Conservation (phyloP, 495 filamentous ascomycete species). For the Hyaloscypha variabilis region DNA sequence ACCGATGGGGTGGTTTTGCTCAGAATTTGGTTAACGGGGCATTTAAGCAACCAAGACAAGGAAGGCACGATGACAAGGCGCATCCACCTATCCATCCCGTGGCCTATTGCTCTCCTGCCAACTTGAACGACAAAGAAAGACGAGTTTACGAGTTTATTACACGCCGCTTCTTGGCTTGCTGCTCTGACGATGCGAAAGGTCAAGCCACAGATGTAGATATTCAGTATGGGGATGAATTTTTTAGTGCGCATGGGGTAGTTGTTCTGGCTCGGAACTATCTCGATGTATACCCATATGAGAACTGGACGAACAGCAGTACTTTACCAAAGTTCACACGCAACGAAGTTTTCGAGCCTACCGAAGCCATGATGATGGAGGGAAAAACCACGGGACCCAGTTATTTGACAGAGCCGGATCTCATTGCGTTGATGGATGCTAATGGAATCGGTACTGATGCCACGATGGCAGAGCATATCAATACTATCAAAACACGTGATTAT, state of each 20-base stretch:
- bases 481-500: conserved; percentile 88
- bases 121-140: conserved; percentile 64
- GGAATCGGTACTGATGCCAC: conserved; percentile 98
- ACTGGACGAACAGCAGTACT: conserved; percentile 85
- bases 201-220: conserved; percentile 83
- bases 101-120: conserved; percentile 66
- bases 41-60: conserved; percentile 80
- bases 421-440: conserved; percentile 97
- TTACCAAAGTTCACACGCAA: conserved; percentile 77
- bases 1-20: conserved; percentile 81
- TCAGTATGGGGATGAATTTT: conserved; percentile 79
- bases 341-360: conserved; percentile 84
- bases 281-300: conserved; percentile 94
- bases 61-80: conserved; percentile 90
- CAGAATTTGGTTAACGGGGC: conserved; percentile 75
- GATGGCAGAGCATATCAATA: conserved; percentile 97
- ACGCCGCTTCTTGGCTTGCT: conserved; percentile 95
- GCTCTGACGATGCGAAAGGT: conserved; percentile 91
- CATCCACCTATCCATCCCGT: conserved; percentile 97
- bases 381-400: conserved; percentile 83
- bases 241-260: conserved; percentile 78
- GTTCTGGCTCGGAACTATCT: conserved; percentile 91
- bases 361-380: conserved; percentile 86
- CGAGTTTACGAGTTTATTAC: conserved; percentile 91
- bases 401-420: conserved; percentile 94